Evolutionary conservation across 371 early-diverging fungal species (phyloP).

Genomic region (Apophysomyces variabilis): DNA sequence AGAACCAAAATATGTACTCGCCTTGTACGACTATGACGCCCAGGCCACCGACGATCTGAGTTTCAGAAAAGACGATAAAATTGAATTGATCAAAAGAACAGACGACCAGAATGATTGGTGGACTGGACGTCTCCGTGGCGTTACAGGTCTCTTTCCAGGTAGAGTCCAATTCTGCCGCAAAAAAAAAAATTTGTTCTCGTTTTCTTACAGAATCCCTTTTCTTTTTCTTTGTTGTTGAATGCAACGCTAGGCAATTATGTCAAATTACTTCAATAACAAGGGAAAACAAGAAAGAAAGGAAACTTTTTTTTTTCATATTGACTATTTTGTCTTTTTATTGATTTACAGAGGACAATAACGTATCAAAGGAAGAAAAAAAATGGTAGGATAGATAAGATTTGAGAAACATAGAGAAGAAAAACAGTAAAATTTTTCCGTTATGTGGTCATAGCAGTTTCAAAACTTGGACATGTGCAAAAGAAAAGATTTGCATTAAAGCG

Average conservation of each 20-base stretch:
- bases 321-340: background rate
- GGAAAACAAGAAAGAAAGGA: too few species aligned
- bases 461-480: conserved; percentile 11
- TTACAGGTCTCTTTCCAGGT: conserved; percentile 74
- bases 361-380: conserved; percentile 3
- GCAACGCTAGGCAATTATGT: too few species aligned
- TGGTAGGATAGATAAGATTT: background rate
- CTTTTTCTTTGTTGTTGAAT: too few species aligned
- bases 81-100: conserved; percentile 66
- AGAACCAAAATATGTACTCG: conserved; percentile 43
- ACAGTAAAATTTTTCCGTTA: background rate
- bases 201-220: too few species aligned
- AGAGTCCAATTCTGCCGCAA: too few species aligned
- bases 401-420: background rate
- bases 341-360: background rate
- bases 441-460: background rate
- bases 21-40: conserved; percentile 76
- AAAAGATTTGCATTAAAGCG: background rate
- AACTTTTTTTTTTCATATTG: background rate
- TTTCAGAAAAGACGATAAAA: conserved; percentile 68
- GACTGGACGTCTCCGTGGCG: conserved; percentile 65
- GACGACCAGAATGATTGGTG: conserved; percentile 75
- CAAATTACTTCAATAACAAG: too few species aligned
- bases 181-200: too few species aligned
- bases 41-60: conserved; percentile 71